Evolutionary conservation across 2,329 filamentous ascomycete species (phyloP), one percentile per base, ranked within the genome.

Genomic region (Aspergillus amoenus): DNA sequence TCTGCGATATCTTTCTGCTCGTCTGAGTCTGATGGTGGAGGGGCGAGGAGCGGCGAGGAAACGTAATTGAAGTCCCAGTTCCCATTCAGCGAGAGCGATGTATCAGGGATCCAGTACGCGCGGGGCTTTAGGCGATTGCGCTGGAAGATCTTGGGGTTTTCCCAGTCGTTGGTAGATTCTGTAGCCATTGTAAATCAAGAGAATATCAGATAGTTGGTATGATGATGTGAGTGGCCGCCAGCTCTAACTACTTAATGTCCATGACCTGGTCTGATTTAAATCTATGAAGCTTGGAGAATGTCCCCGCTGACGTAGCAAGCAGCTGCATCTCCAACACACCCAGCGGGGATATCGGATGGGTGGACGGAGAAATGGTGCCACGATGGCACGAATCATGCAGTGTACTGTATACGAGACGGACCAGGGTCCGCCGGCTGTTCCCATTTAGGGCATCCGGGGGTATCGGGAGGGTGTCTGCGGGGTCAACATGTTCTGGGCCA

Each of bases 51-150:
- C 1, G 55, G 55, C 18, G 55, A 52, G 1, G 55, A 37, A 4
- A 53, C 58, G n/a, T 60, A 60, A 60, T 82, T 75, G 61, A 87
- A 86, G 55, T 81, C 74, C 84, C 84, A 87, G 24, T 68, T 70
- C 39, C 84, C 83, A 63, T 85, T 86, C 52, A 86, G 76, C 7
- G 61, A 61, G 7, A 72, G 42, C 3, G 64, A 61, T 15, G 78
- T 79, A 30, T 81, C 71, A 2, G 83, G 82, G 49, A 85, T 78
- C 66, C 78, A 74, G 65, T 84, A 84, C 22, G 81, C 76, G 34
- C 82, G 77, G 2, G 82, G 70, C 11, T 81, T 79, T 0, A 85
- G 76, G 18, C 79, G 77, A 65, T 84, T 83, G 58, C 82, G 76
- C 50, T 82, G 73, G 58, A 84, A 80, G 56, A 84, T 75, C 0